Conservation (phyloP, 345 rosid genomes). For the Erysimum cheiranthoides region DNA sequence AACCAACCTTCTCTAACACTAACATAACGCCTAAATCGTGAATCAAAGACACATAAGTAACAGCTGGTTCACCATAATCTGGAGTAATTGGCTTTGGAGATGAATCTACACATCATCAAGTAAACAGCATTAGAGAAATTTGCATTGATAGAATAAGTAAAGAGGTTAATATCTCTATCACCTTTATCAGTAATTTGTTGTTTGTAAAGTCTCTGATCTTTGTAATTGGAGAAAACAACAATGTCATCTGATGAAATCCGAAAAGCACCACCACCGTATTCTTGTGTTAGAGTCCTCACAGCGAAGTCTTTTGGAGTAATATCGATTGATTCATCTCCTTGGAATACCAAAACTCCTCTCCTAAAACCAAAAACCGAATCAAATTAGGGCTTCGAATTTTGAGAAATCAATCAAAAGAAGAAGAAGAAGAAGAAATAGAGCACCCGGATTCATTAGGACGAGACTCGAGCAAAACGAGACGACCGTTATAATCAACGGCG, state of each 20-base stretch:
- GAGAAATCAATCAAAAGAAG: background rate
- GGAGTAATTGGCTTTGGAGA: conserved; percentile 77
- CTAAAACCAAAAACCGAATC: conserved; percentile 43
- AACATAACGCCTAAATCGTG: too few species aligned
- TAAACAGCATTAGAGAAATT: conserved; percentile 16
- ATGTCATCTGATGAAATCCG: conserved; percentile 58
- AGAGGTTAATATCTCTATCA: conserved; percentile 27
- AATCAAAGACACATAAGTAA: too few species aligned
- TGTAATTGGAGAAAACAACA: conserved; percentile 80
- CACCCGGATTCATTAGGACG: conserved; percentile 85
- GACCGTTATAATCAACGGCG: too few species aligned
- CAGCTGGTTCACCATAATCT: conserved; percentile 68
- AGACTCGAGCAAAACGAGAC: too few species aligned
- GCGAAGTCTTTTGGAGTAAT: conserved; percentile 82
- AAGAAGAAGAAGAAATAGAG: too few species aligned
- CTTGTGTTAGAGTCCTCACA: conserved; percentile 90
- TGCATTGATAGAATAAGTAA: background rate
- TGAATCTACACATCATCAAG: conserved; percentile 53
- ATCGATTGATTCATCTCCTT: conserved; percentile 61
- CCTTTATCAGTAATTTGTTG: conserved; percentile 57
- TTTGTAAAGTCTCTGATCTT: conserved; percentile 85
- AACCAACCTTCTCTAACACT: too few species aligned
- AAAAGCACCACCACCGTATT: conserved; percentile 97
- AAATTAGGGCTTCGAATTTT: background rate
- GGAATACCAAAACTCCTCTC: conserved; percentile 72